Percentiles rank a stretch among this genome's conserved stretches.
Conservation (phyloP, 306 rosid genomes). For the Vigna nakashimae region DNA sequence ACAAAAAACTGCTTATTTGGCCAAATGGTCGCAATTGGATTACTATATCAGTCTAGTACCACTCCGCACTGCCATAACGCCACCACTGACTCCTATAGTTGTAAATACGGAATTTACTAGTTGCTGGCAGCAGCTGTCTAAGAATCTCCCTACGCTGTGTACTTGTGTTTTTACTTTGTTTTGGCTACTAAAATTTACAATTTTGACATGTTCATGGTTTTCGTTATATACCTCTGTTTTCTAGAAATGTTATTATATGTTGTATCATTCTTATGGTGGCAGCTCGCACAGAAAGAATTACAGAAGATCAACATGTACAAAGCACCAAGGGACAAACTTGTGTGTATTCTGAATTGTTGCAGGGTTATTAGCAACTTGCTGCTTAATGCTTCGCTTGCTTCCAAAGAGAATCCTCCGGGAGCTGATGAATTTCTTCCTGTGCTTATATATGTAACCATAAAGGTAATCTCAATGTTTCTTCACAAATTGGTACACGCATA, state of each 20-base stretch:
- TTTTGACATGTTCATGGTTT: constrained; percentile 25
- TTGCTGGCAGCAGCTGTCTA: constrained; percentile 9
- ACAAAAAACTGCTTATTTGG: background rate
- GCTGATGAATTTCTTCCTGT: constrained; percentile 99
- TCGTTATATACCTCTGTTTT: constrained; percentile 21
- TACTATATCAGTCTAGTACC: background rate
- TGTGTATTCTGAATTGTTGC: constrained; percentile 94
- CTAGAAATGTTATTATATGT: constrained; percentile 44
- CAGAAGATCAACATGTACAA: constrained; percentile 97
- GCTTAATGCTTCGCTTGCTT: constrained; percentile 84
- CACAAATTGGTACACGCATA: background rate
- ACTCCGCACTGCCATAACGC: background rate
- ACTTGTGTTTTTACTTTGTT: constrained; percentile 24
- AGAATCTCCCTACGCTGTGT: constrained; percentile 13
- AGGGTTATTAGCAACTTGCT: constrained; percentile 92
- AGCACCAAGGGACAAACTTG: constrained; percentile 98
- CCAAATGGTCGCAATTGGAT: background rate
- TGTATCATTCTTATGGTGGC: constrained; percentile 44
- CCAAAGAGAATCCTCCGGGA: constrained; percentile 83
- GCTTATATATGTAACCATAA: constrained; percentile 89
- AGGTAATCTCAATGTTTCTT: constrained; percentile 48
- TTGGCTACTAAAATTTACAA: constrained; percentile 14
- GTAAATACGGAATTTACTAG: constrained; percentile 38
- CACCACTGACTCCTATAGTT: background rate
- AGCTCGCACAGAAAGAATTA: constrained; percentile 98